A percentile compares a stretch with the other conserved stretches of the same genome.
Conservation (phyloP, 2,329 filamentous ascomycete species). For the Raffaelea deltoideospora region DNA sequence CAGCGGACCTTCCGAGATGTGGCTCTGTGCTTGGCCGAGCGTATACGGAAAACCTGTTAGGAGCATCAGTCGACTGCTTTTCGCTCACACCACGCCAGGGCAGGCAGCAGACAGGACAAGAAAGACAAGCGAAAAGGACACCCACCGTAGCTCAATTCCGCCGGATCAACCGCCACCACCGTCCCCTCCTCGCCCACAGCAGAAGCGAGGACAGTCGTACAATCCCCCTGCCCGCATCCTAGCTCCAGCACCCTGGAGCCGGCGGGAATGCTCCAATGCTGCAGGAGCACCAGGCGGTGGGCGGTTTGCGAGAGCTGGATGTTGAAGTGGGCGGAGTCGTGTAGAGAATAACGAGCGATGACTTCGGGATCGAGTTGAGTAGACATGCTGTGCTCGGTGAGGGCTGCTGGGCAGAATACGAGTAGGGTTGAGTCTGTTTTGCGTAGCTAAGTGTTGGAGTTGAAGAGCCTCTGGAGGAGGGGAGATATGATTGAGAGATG, state of each 20-base stretch:
- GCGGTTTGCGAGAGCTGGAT: constrained; percentile 3
- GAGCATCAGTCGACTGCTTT: neutral
- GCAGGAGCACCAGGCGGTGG: constrained; percentile 21
- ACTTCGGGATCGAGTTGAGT: neutral
- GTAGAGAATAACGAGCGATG: constrained; percentile 2
- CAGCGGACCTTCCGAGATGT: constrained; percentile 24
- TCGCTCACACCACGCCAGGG: too few relatives aligned
- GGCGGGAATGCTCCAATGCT: constrained; percentile 19
- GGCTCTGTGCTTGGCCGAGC: constrained; percentile 29
- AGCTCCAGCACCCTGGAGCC: constrained; percentile 36
- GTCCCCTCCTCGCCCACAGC: constrained; percentile 26
- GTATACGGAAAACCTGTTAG: constrained; percentile 23
- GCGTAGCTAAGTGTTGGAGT: too few relatives aligned
- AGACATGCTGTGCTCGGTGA: constrained; percentile 3
- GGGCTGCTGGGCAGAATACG: too few relatives aligned
- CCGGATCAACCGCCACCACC: constrained; percentile 38
- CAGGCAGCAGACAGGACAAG: neutral
- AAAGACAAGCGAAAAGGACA: neutral
- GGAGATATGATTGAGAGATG: too few relatives aligned
- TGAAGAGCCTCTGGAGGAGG: too few relatives aligned
- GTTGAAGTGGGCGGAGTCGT: neutral
- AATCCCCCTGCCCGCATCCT: constrained; percentile 45
- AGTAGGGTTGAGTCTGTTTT: too few relatives aligned
- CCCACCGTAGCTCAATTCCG: constrained; percentile 28
- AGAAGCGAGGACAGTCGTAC: constrained; percentile 36